Evolutionary conservation across 768 basidiomycete species (phyloP), one percentile per base, ranked within the genome.

Genomic region (Kwoniella sp.): DNA sequence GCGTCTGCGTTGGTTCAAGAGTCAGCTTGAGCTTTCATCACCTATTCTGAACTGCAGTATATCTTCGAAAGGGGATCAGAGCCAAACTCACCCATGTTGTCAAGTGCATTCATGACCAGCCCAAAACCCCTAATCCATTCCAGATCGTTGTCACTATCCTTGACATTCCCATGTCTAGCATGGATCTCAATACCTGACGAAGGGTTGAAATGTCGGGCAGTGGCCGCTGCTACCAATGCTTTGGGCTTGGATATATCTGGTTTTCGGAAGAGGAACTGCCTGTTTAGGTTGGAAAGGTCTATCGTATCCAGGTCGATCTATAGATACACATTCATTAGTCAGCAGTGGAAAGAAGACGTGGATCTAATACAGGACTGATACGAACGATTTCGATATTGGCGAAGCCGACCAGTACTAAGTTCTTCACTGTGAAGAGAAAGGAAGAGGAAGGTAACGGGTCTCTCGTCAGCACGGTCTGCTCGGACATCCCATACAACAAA

Each of bases 231-330:
- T 63, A 92, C 93, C 81, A 94, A 76, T 1, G 95, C 90, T 82
- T 99, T 99, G 72, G 93, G 89, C 74, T 96, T 90, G 77, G 96
- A 96, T 59, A 99, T 90, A 73, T 98, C 93, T 76, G 95, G 95
- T 82, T 97, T 98, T 67, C 86, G 86, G 82, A 99, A 99, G 44
- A 99, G 83, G 79, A 98, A 99, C 73, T 98, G 95, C 22, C 95
- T 86, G 75, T 99, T 99, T 56, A 98, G 83, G 78, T 99, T 99
- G 53, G 92, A 95, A 47, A 99, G 84, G 83, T 99, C 95, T 79
- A 99, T 99, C 21, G 95, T 99, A 81, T 99, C 95, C 67, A 99
- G 84, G 81, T 99, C 95, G 63, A 99, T 84, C 76, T 82, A 67
- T 15, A 21, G 24, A 19, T 40, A 9, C 51, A 8, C 17, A 48